A percentile compares a stretch with the other conserved stretches of the same genome.
Evolutionary conservation across 2,329 filamentous ascomycete species (phyloP).

Genomic region (Hypoxylon sp.): DNA sequence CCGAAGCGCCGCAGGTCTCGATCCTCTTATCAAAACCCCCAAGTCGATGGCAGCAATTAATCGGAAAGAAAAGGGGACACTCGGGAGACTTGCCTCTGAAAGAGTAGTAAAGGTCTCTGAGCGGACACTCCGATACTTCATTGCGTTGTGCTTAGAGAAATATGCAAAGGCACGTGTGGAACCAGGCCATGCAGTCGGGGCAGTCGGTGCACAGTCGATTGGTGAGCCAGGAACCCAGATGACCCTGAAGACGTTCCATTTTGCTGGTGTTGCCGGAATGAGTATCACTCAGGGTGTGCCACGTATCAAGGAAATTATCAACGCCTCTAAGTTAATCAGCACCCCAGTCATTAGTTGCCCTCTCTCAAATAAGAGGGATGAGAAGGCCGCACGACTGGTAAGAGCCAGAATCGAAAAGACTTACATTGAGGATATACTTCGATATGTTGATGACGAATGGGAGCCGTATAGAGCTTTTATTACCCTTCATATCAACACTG

Average conservation of each 20-base stretch:
- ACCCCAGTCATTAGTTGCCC: conserved; percentile 94
- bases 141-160: conserved; percentile 86
- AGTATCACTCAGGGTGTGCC: conserved; percentile 99
- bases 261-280: conserved; percentile 99
- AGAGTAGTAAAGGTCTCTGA: conserved; percentile 88
- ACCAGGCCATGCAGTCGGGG: conserved; percentile 94
- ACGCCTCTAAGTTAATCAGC: conserved; percentile 93
- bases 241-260: conserved; percentile 99
- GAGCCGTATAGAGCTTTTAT: conserved; percentile 82
- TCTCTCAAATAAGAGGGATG: conserved; percentile 80
- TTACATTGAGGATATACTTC: conserved; percentile 84
- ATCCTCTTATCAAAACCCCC: conserved; percentile 52
- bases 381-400: conserved; percentile 88
- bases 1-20: conserved; percentile 67
- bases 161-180: conserved; percentile 93
- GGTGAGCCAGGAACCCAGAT: conserved; percentile 99
- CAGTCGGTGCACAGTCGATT: conserved; percentile 96
- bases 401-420: conserved; percentile 97
- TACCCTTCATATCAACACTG: conserved; percentile 84
- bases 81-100: conserved; percentile 61
- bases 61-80: conserved; percentile 50
- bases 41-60: conserved; percentile 50
- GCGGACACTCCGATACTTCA: conserved; percentile 80
- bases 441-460: conserved; percentile 91
- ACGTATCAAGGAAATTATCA: conserved; percentile 99